Evolutionary conservation across 306 rosid genomes (phyloP), one percentile per base, ranked within the genome.

Genomic region (Inga laurina): DNA sequence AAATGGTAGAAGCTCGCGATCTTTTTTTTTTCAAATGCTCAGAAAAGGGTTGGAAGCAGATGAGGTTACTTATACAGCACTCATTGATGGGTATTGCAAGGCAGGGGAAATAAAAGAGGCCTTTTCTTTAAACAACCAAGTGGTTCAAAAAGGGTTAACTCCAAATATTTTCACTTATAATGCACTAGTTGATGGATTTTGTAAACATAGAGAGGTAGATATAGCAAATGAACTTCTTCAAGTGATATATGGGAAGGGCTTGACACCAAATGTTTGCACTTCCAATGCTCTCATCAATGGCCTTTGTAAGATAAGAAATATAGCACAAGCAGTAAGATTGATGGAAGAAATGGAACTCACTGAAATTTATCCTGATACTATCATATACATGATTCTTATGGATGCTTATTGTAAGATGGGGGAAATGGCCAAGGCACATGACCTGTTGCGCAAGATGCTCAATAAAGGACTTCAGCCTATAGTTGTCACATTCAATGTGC

Each of bases 321-420:
- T 92, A 81, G 83, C 11, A 45, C 91, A 93, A 76, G 97, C 93
- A 15, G 83, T 91, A 73, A 90, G 79, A 62, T 77, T 92, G 84
- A 87, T 88, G 90, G 88, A 88, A 87, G 94, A 95, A 85, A 91
- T 95, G 97, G 92, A 89, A 85, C 74, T 88, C 76, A 93, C 87
- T 7, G 97, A 94, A 57, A 84, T 89, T 69, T 83, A 84, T 85
- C 97, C 97, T 7, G 93, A 95, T 86, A 84, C 91, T 41, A 6
- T 90, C 76, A 95, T 97, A 24, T 93, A 93, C 86, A 95, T 95
- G 56, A 95, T 97, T 52, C 89, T 95, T 84, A 92, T 93, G 90
- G 97, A 95, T 77, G 89, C 94, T n/a, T 91, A 95, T 71, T 90
- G 97, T 90, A 93, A 90, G 87, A 87, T 76, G 57, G 91, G 95